Conservation (phyloP, 73 alveolate species). For the Diophrys appendiculata region DNA sequence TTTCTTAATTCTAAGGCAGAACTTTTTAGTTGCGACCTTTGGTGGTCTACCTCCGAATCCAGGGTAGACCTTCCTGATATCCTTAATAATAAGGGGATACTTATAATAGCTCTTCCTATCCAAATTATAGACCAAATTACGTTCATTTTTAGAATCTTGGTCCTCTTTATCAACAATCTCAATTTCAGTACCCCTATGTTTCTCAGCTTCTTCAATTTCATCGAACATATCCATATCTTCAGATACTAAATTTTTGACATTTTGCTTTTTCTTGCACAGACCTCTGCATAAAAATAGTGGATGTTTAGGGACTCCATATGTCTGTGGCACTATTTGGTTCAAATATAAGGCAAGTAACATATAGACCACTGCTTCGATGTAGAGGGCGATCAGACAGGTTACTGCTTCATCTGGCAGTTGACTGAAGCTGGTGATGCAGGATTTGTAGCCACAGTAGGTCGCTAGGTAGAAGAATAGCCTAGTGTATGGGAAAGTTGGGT, state of each 20-base stretch:
- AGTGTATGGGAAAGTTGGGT: constrained; percentile 76
- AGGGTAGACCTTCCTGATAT: constrained; percentile 64
- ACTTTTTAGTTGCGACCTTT: constrained; percentile 80
- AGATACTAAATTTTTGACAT: neutral
- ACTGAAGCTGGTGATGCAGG: constrained; percentile 69
- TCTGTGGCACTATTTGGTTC: constrained; percentile 90
- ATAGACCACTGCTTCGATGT: constrained; percentile 66
- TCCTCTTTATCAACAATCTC: constrained; percentile 59
- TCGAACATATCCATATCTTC: constrained; percentile 21
- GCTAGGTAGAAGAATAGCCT: constrained; percentile 86
- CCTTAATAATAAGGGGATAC: constrained; percentile 75
- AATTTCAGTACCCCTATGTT: constrained; percentile 10
- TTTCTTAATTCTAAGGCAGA: constrained; percentile 64
- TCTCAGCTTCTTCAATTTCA: constrained; percentile 22
- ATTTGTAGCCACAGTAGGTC: constrained; percentile 83
- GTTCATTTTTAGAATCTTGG: constrained; percentile 73
- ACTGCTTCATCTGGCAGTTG: constrained; percentile 74
- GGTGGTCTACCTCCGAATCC: constrained; percentile 74
- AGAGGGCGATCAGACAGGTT: constrained; percentile 71
- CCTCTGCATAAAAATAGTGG: constrained; percentile 9
- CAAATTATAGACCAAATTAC: constrained; percentile 63
- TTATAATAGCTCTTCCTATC: constrained; percentile 51
- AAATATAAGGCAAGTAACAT: constrained; percentile 80
- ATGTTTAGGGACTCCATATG: constrained; percentile 87
- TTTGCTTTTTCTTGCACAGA: constrained; percentile 1